phyloP scores from a whole-genome alignment of 495 filamentous ascomycete species.

The Tuber borchii region DNA sequence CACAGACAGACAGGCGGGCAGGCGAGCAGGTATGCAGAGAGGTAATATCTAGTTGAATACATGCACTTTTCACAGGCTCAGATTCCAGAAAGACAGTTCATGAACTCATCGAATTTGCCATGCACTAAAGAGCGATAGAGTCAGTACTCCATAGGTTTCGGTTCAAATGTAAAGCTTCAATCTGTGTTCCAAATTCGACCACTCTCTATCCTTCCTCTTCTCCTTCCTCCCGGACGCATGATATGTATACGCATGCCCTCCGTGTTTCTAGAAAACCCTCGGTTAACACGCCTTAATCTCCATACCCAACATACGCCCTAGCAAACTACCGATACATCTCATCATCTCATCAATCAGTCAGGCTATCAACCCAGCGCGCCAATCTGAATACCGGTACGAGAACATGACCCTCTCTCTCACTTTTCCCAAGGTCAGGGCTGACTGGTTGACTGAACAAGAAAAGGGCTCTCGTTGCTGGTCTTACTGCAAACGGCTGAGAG shows the following conservation, averaged over 20 bases:
- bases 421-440: background rate
- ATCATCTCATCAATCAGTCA: background rate
- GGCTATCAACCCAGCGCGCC: background rate
- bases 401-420: background rate
- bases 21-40: background rate
- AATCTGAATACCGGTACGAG: background rate
- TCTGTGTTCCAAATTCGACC: background rate
- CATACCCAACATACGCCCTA: background rate
- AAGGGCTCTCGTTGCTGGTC: background rate
- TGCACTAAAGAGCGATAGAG: background rate
- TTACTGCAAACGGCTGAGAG: background rate
- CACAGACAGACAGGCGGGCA: background rate
- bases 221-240: background rate
- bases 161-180: background rate
- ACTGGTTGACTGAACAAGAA: background rate
- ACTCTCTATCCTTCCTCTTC: background rate
- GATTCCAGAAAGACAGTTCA: background rate
- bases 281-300: background rate
- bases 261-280: slow-evolving; percentile 2
- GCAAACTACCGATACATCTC: background rate
- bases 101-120: background rate
- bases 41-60: background rate
- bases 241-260: background rate
- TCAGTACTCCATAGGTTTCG: background rate
- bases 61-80: background rate